Evolutionary conservation across 257 asterid genomes (phyloP).

Genomic region (Osmanthus fragrans): DNA sequence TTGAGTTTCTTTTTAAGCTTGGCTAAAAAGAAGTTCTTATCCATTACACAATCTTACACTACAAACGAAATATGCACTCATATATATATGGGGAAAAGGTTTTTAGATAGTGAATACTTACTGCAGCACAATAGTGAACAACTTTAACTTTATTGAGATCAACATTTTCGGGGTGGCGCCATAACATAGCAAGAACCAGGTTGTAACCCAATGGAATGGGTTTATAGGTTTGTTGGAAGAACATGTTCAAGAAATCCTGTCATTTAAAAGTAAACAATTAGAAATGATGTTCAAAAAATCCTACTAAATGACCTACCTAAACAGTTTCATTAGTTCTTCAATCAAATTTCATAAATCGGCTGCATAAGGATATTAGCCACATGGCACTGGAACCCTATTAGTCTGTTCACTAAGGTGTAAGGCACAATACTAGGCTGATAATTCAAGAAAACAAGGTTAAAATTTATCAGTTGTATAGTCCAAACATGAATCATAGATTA

Average conservation of each 20-base stretch:
- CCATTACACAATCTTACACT: not conserved
- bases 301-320: not conserved
- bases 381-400: not conserved
- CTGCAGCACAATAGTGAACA: conserved; percentile 22
- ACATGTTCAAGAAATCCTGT: conserved; percentile 18
- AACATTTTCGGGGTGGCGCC: conserved; percentile 22
- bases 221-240: conserved; percentile 1
- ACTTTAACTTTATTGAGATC: conserved; percentile 18
- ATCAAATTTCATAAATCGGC: not conserved
- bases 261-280: conserved; percentile 6
- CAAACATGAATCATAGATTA: no score
- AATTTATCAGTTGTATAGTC: no score
- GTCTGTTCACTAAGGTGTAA: no score
- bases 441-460: no score
- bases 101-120: not conserved
- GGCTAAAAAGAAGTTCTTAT: not conserved
- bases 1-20: not conserved
- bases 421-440: no score
- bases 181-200: conserved; percentile 20
- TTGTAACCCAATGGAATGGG: conserved; percentile 17
- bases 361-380: not conserved
- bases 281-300: not conserved
- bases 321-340: not conserved
- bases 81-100: not conserved
- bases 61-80: not conserved